Evolutionary conservation across 1,284 basidiomycete species (phyloP).

Genomic region (Ganoderma meredithae): DNA sequence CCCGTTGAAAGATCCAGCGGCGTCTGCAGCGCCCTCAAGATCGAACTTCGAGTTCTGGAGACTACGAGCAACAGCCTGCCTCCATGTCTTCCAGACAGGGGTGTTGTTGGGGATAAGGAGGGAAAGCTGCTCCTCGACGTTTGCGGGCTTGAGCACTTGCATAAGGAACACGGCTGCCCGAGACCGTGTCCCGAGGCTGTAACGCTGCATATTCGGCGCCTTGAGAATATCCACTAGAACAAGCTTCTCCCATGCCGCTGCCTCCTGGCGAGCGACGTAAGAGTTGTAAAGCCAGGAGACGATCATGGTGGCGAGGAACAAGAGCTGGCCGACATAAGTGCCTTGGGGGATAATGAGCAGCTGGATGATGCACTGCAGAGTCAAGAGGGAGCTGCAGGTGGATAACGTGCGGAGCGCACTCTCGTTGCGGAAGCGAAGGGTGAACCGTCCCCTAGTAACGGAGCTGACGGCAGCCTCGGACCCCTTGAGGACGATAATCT

Average conservation of each 20-base stretch:
- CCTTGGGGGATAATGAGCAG: constrained; percentile 27
- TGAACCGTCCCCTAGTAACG: constrained; percentile 30
- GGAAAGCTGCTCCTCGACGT: constrained; percentile 31
- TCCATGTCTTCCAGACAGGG: constrained; percentile 28
- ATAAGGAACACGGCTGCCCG: constrained; percentile 29
- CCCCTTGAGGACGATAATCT: constrained; percentile 28
- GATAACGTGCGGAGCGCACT: constrained; percentile 3
- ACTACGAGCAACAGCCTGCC: constrained; percentile 26
- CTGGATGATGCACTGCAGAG: constrained; percentile 25
- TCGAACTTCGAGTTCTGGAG: constrained; percentile 21
- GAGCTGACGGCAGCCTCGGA: constrained; percentile 23
- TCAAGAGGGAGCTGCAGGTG: constrained; percentile 14
- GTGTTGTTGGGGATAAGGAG: constrained; percentile 32
- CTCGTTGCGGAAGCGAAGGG: constrained; percentile 26
- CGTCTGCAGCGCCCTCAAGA: constrained; percentile 7
- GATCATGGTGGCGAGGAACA: constrained; percentile 25
- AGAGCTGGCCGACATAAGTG: constrained; percentile 23
- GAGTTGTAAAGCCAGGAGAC: constrained; percentile 27
- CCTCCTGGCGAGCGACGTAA: constrained; percentile 19
- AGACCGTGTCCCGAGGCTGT: constrained; percentile 30
- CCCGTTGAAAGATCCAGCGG: constrained; percentile 14
- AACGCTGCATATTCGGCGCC: constrained; percentile 20
- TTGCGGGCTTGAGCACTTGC: constrained; percentile 26
- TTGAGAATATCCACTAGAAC: constrained; percentile 26
- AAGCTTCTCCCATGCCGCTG: constrained; percentile 21